These are phyloP conservation scores for Colletotrichum salicis DNA, from an alignment of 2,329 filamentous ascomycete species.

Conservation along the genomic window DNA sequence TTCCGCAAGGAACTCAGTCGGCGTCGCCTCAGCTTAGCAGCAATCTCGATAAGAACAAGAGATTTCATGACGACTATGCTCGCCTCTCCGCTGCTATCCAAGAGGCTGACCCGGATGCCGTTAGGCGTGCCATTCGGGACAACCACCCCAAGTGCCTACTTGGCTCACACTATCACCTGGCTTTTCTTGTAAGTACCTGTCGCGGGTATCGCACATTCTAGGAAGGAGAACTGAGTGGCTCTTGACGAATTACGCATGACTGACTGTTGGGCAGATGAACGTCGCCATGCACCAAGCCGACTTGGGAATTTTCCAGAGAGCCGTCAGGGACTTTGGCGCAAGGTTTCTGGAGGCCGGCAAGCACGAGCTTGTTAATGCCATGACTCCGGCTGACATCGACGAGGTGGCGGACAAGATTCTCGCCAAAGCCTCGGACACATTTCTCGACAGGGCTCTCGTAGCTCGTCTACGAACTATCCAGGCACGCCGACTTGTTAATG, in stretches of 20 bases:
- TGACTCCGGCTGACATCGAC: constrained; percentile 56
- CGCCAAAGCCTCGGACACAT: constrained; percentile 56
- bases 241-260: constrained; percentile 10
- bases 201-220: background rate
- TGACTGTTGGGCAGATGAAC: constrained; percentile 50
- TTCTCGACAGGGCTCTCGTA: constrained; percentile 65
- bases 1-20: background rate
- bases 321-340: constrained; percentile 58
- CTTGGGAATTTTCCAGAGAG: constrained; percentile 48
- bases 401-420: constrained; percentile 55
- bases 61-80: constrained; percentile 50
- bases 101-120: constrained; percentile 54
- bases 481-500: constrained; percentile 65
- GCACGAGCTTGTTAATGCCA: constrained; percentile 53
- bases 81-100: constrained; percentile 53
- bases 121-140: constrained; percentile 60
- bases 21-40: background rate
- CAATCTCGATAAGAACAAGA: constrained; percentile 17
- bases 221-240: background rate
- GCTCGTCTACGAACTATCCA: constrained; percentile 63
- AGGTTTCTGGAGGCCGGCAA: constrained; percentile 55
- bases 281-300: constrained; percentile 58
- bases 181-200: constrained; percentile 59
- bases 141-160: constrained; percentile 61
- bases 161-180: constrained; percentile 63